phyloP scores from a whole-genome alignment of 75 land plant genomes.

The Picea glauca region DNA sequence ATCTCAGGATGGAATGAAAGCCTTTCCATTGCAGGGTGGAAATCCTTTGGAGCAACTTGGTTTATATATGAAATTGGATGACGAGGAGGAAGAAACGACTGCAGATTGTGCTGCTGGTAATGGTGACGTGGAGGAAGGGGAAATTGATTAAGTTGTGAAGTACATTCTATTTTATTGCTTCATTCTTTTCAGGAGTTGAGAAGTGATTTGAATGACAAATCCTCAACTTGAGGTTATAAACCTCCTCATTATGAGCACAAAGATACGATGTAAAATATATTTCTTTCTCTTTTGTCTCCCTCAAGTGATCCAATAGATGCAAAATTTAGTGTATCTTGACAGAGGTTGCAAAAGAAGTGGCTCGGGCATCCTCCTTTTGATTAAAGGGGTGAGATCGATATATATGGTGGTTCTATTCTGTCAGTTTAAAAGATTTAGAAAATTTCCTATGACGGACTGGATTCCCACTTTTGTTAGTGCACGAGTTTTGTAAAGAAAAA shows the following conservation, averaged over 20 bases:
- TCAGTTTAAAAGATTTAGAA: no score
- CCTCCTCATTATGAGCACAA: no score
- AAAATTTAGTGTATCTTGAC: not conserved
- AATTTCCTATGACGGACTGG: no score
- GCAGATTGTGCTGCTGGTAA: constrained; percentile 11
- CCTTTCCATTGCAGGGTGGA: constrained; percentile 30
- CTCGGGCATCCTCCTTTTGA: not conserved
- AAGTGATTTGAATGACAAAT: not conserved
- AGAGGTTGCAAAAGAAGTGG: not conserved
- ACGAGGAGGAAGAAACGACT: constrained; percentile 25
- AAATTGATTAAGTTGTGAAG: constrained; percentile 7
- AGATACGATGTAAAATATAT: not conserved
- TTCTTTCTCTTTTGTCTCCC: not conserved
- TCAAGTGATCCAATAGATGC: not conserved
- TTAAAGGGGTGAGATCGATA: not conserved
- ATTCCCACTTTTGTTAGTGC: no score
- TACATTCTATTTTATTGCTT: constrained; percentile 1
- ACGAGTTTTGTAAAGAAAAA: no score
- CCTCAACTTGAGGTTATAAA: not conserved
- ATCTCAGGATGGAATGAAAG: constrained; percentile 19
- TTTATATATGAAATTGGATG: constrained; percentile 41
- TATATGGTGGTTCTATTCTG: no score
- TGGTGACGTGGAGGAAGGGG: constrained; percentile 23
- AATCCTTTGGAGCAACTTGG: constrained; percentile 46
- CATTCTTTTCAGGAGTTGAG: not conserved